Percentiles rank a stretch among this genome's conserved stretches.
Evolutionary conservation across 2,329 filamentous ascomycete genomes (phyloP).

Genomic region (Didymosphaeria variabile): DNA sequence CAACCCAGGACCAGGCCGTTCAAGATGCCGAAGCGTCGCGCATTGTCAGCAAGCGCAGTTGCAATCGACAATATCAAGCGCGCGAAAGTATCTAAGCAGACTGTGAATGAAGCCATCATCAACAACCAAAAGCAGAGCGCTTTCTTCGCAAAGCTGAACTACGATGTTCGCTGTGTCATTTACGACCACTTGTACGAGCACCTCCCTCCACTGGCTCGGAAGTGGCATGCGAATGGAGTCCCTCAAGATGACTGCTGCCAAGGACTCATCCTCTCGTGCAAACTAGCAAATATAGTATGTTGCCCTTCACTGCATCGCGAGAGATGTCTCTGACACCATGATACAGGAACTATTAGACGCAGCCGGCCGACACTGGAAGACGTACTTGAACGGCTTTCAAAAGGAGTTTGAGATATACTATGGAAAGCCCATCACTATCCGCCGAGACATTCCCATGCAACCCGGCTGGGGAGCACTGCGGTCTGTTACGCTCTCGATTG

Average conservation of each 20-base stretch:
- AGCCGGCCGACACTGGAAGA: neutral
- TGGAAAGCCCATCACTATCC: neutral
- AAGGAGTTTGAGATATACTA: neutral
- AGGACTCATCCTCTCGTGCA: neutral
- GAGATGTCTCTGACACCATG: neutral
- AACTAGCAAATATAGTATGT: neutral
- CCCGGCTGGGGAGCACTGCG: neutral
- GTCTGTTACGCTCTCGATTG: neutral
- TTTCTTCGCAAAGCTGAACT: slow-evolving; percentile 3
- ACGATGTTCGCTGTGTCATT: neutral
- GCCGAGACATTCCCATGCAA: neutral
- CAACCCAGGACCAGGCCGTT: neutral
- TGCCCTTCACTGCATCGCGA: too few species aligned
- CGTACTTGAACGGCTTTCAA: neutral
- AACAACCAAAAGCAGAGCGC: neutral
- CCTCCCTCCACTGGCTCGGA: neutral
- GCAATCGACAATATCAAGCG: neutral
- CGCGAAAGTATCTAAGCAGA: neutral
- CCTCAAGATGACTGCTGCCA: neutral
- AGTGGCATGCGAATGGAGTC: neutral
- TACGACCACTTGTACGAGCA: neutral
- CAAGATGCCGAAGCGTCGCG: slow-evolving; percentile 1
- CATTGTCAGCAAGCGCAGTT: neutral
- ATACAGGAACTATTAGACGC: neutral
- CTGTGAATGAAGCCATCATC: neutral